phyloP scores from a whole-genome alignment of 129 eudicot species.

The Oenanthe sinensis region DNA sequence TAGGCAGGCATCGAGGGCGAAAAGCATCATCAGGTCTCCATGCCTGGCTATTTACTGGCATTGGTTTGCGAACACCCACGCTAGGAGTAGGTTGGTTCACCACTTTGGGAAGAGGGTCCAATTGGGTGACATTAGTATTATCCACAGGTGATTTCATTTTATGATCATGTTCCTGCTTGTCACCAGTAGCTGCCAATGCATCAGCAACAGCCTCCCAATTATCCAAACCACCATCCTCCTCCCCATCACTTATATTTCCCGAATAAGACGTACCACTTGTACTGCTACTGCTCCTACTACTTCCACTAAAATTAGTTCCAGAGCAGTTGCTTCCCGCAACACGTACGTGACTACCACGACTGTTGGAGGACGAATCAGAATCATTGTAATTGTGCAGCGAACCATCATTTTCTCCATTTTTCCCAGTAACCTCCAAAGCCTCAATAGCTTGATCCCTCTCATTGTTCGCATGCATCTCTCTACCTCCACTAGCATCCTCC shows the following conservation, averaged over 20 bases:
- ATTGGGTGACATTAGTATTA: constrained; percentile 10
- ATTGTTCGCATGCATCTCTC: constrained; percentile 15
- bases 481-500: constrained; percentile 36
- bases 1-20: constrained; percentile 70
- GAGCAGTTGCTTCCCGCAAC: constrained; percentile 39
- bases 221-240: constrained; percentile 58
- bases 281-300: constrained; percentile 28
- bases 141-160: constrained; percentile 22
- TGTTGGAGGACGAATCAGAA: constrained; percentile 44
- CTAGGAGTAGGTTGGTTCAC: not conserved
- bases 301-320: constrained; percentile 40
- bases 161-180: constrained; percentile 25
- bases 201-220: constrained; percentile 82
- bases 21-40: constrained; percentile 4
- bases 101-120: constrained; percentile 7
- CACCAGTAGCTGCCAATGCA: constrained; percentile 57
- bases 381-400: constrained; percentile 40
- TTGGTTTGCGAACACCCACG: constrained; percentile 13
- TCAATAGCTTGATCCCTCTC: constrained; percentile 25
- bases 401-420: constrained; percentile 36
- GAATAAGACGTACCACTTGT: constrained; percentile 37
- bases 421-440: constrained; percentile 35
- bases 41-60: constrained; percentile 9
- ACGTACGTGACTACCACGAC: constrained; percentile 54
- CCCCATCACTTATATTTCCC: constrained; percentile 48